Evolutionary conservation across 2,329 filamentous ascomycete genomes (phyloP).

Genomic region (Xenoacremonium recifei): DNA sequence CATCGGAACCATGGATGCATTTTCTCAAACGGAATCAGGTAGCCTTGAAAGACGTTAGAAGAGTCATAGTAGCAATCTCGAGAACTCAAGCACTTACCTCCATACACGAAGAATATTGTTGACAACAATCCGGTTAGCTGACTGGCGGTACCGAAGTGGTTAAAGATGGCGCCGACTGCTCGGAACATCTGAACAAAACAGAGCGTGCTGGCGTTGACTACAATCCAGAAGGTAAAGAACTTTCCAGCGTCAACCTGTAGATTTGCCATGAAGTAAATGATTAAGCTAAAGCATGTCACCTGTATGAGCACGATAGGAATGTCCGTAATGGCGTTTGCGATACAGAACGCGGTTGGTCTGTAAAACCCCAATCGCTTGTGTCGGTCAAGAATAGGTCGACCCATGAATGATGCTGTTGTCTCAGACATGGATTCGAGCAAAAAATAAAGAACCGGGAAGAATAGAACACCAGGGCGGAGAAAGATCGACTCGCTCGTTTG

Average conservation of each 20-base stretch:
- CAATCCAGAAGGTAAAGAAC: conserved; percentile 65
- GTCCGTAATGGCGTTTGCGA: conserved; percentile 39
- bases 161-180: conserved; percentile 63
- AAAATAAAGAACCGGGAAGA: conserved; percentile 38
- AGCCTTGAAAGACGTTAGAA: conserved; percentile 51
- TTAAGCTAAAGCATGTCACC: conserved; percentile 49
- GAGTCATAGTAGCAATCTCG: neutral
- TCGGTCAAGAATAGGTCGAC: conserved; percentile 29
- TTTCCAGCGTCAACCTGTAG: conserved; percentile 25
- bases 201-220: conserved; percentile 58
- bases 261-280: conserved; percentile 33
- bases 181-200: conserved; percentile 64
- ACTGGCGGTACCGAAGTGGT: conserved; percentile 36
- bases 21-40: conserved; percentile 45
- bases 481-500: conserved; percentile 58
- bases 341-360: conserved; percentile 30
- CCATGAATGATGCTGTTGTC: conserved; percentile 28
- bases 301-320: conserved; percentile 49
- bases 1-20: conserved; percentile 47
- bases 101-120: conserved; percentile 28
- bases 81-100: conserved; percentile 22
- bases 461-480: conserved; percentile 30
- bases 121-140: conserved; percentile 25
- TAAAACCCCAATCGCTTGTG: conserved; percentile 33
- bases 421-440: conserved; percentile 42